A percentile compares a stretch with the other conserved stretches of the same genome.
Conservation (phyloP, 2,329 filamentous ascomycete species). For the Colletotrichum melonis region DNA sequence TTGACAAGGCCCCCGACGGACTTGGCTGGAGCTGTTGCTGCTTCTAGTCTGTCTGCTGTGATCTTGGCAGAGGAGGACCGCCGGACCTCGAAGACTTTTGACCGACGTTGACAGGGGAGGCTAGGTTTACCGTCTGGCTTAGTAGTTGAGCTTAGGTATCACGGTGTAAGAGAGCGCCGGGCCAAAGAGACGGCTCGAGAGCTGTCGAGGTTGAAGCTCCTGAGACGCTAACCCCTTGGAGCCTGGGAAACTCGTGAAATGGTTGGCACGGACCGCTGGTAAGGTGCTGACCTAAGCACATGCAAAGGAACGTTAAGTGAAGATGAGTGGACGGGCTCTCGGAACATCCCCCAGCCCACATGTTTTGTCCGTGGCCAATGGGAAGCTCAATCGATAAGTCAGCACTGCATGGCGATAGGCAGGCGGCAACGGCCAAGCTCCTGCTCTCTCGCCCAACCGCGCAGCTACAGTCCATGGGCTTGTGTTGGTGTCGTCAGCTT, state of each 20-base stretch:
- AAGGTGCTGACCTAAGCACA: too few relatives aligned
- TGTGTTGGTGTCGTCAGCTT: slow-evolving; percentile 37
- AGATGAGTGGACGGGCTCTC: background rate
- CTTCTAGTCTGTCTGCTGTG: background rate
- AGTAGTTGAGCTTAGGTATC: too few relatives aligned
- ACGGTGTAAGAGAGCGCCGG: background rate
- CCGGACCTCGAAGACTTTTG: slow-evolving; percentile 8
- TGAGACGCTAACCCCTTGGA: slow-evolving; percentile 11
- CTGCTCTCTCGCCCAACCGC: slow-evolving; percentile 1
- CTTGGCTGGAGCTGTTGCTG: background rate
- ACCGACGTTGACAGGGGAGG: slow-evolving; percentile 17
- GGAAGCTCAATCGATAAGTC: slow-evolving; percentile 26
- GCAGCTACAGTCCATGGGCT: slow-evolving; percentile 39
- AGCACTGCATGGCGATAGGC: background rate
- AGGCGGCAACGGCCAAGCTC: slow-evolving; percentile 6
- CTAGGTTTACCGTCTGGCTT: background rate
- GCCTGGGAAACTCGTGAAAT: background rate
- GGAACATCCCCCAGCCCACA: slow-evolving; percentile 5
- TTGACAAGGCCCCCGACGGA: slow-evolving; percentile 1
- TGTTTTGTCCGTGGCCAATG: slow-evolving; percentile 34
- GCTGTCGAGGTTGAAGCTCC: slow-evolving; percentile 7
- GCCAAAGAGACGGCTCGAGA: background rate
- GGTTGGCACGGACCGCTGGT: slow-evolving; percentile 11
- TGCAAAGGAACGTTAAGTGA: background rate
- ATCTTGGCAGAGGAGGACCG: background rate